Conservation (phyloP, 306 rosid genomes). For the Abrus precatorius region DNA sequence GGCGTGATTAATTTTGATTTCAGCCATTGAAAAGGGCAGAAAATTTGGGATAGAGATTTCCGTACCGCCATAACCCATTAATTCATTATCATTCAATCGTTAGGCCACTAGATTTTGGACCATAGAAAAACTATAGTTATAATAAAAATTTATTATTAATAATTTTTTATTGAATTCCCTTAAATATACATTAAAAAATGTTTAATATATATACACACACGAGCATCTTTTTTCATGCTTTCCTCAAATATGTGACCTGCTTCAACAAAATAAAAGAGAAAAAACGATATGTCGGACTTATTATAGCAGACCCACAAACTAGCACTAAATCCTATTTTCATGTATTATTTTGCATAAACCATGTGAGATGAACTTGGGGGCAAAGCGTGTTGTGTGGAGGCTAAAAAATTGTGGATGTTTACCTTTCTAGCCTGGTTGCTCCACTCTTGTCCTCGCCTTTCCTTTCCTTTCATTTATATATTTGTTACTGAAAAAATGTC, state of each 20-base stretch:
- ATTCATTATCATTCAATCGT: slow-evolving; percentile 48
- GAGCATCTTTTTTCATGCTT: slow-evolving; percentile 23
- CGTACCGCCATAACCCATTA: slow-evolving; percentile 29
- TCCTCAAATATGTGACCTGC: slow-evolving; percentile 27
- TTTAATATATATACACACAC: background rate
- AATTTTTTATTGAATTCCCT: no score
- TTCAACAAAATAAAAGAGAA: slow-evolving; percentile 15
- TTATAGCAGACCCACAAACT: slow-evolving; percentile 19
- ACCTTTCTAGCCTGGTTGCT: slow-evolving; percentile 70
- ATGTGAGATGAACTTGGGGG: slow-evolving; percentile 54
- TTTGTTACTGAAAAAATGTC: background rate
- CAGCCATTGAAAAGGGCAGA: slow-evolving; percentile 12
- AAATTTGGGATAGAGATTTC: slow-evolving; percentile 34
- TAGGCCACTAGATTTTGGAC: slow-evolving; percentile 53
- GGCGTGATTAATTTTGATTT: background rate
- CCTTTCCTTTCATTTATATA: slow-evolving; percentile 17
- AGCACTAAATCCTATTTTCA: slow-evolving; percentile 57
- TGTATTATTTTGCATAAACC: slow-evolving; percentile 44
- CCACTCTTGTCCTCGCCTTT: slow-evolving; percentile 62
- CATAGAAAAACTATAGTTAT: background rate
- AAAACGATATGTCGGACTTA: slow-evolving; percentile 21
- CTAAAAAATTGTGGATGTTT: slow-evolving; percentile 32
- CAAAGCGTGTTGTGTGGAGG: slow-evolving; percentile 37
- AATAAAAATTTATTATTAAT: no score
- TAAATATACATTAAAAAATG: no score